phyloP scores from a whole-genome alignment of 2,329 filamentous ascomycete species.

The Claviceps digitariae region DNA sequence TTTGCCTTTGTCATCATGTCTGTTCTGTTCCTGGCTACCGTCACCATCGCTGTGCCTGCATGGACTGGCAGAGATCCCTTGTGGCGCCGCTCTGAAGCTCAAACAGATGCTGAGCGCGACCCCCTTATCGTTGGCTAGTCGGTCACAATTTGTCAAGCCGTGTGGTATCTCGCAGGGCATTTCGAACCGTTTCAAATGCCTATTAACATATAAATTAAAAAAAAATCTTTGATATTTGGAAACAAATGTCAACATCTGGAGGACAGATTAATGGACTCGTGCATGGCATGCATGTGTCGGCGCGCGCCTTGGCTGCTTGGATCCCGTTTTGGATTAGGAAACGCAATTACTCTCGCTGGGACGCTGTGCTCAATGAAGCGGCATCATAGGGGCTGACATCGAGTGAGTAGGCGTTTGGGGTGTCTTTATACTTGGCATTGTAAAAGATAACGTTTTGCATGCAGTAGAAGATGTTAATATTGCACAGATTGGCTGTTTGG shows the following conservation, averaged over 20 bases:
- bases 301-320: background rate
- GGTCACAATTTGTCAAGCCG: too few species aligned
- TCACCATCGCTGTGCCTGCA: conserved; percentile 50
- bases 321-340: background rate
- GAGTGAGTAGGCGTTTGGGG: background rate
- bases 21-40: conserved; percentile 55
- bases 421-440: background rate
- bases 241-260: too few species aligned
- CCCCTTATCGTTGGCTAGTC: conserved; percentile 40
- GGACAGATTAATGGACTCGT: background rate
- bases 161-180: too few species aligned
- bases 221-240: too few species aligned
- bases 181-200: too few species aligned
- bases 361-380: too few species aligned
- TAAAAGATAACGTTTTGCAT: background rate
- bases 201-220: background rate
- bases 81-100: conserved; percentile 29
- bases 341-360: background rate
- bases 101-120: conserved; percentile 42
- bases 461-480: background rate
- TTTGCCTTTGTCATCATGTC: conserved; percentile 78
- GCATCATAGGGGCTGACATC: too few species aligned
- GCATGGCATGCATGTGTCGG: background rate
- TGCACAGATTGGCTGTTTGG: too few species aligned
- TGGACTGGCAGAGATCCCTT: conserved; percentile 44